These are phyloP conservation scores for Boletus sp. DNA, from an alignment of 768 basidiomycete genomes.

Conservation along the genomic window DNA sequence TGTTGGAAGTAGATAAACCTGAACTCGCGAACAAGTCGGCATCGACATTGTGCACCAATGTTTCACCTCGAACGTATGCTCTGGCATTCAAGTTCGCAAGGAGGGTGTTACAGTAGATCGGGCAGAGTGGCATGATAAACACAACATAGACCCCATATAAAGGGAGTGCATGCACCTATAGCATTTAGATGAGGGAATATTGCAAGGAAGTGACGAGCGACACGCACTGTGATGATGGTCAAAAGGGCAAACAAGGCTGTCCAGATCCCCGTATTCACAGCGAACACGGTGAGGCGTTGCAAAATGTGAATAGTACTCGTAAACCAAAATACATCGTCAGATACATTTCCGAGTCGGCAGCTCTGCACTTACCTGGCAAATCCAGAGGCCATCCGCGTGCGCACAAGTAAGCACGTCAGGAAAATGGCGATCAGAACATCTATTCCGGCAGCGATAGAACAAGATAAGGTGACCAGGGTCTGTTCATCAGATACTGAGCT, in stretches of 20 bases:
- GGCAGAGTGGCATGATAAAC: neutral
- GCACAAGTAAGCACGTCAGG: neutral
- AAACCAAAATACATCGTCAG: too few relatives aligned
- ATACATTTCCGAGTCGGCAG: neutral
- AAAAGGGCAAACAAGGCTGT: conserved; percentile 50
- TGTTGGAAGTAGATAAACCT: too few relatives aligned
- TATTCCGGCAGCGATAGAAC: neutral
- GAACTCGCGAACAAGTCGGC: neutral
- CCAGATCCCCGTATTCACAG: conserved; percentile 35
- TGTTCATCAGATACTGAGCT: neutral
- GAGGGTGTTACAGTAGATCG: conserved; percentile 10
- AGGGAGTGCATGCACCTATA: neutral
- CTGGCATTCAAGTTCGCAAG: conserved; percentile 11
- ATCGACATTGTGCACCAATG: neutral
- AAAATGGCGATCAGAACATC: conserved; percentile 5
- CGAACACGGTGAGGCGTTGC: conserved; percentile 5
- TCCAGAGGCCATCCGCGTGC: neutral
- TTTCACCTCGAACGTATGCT: conserved; percentile 2
- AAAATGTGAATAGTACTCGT: neutral
- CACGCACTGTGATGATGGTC: conserved; percentile 43
- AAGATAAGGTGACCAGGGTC: neutral
- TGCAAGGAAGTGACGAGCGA: neutral
- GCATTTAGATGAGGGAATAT: neutral
- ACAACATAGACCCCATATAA: neutral
- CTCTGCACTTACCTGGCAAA: neutral